Evolutionary conservation across 345 rosid species (phyloP).

Genomic region (Cardamine resedifolia): DNA sequence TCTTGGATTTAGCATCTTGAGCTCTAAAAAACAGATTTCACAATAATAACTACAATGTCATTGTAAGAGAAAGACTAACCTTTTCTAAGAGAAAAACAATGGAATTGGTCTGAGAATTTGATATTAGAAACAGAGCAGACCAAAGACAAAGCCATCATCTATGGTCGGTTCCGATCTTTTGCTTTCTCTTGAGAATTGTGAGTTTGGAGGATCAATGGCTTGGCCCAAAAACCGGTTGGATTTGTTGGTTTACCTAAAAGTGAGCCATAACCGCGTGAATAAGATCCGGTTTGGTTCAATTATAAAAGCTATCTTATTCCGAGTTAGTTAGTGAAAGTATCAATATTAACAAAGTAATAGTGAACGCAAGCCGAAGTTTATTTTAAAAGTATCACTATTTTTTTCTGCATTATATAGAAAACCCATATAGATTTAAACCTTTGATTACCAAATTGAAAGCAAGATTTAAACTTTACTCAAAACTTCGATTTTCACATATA

Average conservation of each 20-base stretch:
- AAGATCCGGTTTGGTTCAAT: neutral
- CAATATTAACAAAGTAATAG: too few species aligned
- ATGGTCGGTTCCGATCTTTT: slow-evolving; percentile 2
- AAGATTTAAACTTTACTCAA: too few species aligned
- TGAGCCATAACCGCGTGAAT: neutral
- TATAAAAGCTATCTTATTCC: neutral
- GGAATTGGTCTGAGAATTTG: slow-evolving; percentile 9
- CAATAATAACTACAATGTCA: neutral
- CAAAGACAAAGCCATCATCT: slow-evolving; percentile 32
- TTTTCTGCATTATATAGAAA: too few species aligned
- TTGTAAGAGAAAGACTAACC: slow-evolving; percentile 14
- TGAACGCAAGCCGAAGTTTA: too few species aligned
- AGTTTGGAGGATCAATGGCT: slow-evolving; percentile 2
- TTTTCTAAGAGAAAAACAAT: slow-evolving; percentile 10
- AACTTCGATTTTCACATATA: too few species aligned
- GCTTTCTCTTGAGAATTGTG: slow-evolving; percentile 18
- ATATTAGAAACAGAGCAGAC: slow-evolving; percentile 34
- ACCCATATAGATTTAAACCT: too few species aligned
- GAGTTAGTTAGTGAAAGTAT: too few species aligned
- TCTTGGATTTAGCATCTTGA: neutral
- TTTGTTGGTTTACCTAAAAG: neutral
- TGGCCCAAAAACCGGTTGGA: neutral
- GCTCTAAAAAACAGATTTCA: neutral
- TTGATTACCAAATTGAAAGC: too few species aligned
- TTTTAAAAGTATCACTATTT: too few species aligned